Conservation (phyloP, 139 green algal genomes). For the Gonium pectorale region DNA sequence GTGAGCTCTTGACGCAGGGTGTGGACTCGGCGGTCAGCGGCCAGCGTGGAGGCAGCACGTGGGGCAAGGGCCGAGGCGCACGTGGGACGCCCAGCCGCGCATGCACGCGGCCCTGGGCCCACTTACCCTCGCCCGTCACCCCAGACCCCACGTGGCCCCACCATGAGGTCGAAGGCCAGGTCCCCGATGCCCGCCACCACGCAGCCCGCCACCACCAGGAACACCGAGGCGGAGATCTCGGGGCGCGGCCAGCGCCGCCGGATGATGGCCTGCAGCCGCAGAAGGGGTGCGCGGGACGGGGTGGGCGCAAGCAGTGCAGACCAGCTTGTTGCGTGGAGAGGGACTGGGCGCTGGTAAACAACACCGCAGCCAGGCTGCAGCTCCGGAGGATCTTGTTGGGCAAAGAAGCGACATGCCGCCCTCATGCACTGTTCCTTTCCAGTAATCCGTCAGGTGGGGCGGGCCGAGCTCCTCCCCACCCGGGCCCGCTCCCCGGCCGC, state of each 20-base stretch:
- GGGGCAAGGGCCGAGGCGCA: neutral
- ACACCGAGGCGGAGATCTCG: constrained; percentile 55
- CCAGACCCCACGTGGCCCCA: neutral
- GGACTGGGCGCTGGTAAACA: too few relatives aligned
- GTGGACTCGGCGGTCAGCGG: too few relatives aligned
- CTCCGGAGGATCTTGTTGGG: too few relatives aligned
- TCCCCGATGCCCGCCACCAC: constrained; percentile 71
- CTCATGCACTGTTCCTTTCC: too few relatives aligned
- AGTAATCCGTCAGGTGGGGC: too few relatives aligned
- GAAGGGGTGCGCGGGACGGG: too few relatives aligned
- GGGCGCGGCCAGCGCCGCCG: constrained; percentile 4
- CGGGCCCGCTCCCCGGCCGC: neutral
- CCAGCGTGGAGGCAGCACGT: neutral
- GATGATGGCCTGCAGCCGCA: constrained; percentile 5
- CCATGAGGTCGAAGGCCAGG: constrained; percentile 71
- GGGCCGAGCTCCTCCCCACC: too few relatives aligned
- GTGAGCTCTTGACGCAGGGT: too few relatives aligned
- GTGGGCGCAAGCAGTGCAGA: too few relatives aligned
- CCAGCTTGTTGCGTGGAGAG: too few relatives aligned
- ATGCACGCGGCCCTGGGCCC: neutral
- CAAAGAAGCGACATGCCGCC: too few relatives aligned
- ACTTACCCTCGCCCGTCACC: neutral
- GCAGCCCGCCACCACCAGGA: constrained; percentile 71
- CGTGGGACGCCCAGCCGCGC: neutral
- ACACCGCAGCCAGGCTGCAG: too few relatives aligned